Conservation (phyloP, 1,284 basidiomycete genomes). For the Austroboletus niveus region DNA sequence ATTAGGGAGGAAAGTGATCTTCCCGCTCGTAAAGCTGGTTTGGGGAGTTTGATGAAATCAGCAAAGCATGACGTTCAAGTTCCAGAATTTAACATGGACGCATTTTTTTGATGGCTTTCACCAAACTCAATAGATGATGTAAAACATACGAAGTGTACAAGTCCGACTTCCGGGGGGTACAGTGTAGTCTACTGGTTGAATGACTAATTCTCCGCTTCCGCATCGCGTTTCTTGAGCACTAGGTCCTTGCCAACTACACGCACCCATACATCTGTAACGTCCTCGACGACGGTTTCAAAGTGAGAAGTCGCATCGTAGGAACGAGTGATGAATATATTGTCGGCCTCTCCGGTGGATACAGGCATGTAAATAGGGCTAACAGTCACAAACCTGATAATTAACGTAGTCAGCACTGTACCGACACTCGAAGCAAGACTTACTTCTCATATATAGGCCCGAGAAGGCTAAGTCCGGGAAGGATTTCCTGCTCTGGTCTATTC, state of each 20-base stretch:
- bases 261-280: conserved; percentile 93
- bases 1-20: conserved; percentile 55
- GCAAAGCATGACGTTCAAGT: conserved; percentile 85
- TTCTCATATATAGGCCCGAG: conserved; percentile 95
- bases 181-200: conserved; percentile 10
- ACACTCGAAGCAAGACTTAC: conserved; percentile 39
- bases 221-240: conserved; percentile 82
- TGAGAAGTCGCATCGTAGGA: conserved; percentile 99
- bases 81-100: conserved; percentile 82
- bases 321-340: conserved; percentile 95
- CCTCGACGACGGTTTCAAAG: conserved; percentile 97
- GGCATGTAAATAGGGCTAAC: conserved; percentile 90
- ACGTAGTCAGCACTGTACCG: conserved; percentile 5
- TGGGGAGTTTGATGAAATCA: conserved; percentile 81
- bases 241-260: conserved; percentile 75
- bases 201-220: conserved; percentile 57
- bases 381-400: conserved; percentile 76
- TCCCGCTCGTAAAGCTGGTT: conserved; percentile 64
- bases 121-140: conserved; percentile 3
- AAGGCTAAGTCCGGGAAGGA: conserved; percentile 87
- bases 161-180: conserved; percentile 14
- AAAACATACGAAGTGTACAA: conserved; percentile 7
- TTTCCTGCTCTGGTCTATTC: conserved; percentile 88
- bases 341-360: conserved; percentile 74
- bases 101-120: conserved; percentile 38